Evolutionary conservation across 2,329 filamentous ascomycete genomes (phyloP), one percentile per base, ranked within the genome.

Genomic region (Neoascochyta sp.): DNA sequence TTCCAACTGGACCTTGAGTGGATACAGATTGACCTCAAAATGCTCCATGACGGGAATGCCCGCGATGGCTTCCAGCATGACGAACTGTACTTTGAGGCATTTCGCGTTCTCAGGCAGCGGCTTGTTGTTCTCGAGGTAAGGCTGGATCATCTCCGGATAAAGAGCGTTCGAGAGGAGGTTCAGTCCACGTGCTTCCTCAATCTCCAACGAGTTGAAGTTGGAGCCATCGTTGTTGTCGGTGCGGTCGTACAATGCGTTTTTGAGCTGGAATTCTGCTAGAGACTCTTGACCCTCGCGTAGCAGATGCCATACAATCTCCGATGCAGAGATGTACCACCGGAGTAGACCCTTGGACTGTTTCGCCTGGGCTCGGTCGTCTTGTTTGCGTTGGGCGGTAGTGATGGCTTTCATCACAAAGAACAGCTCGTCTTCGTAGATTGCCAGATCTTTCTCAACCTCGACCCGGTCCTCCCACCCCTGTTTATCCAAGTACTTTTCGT

Each of bases 331-430:
- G 57, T 87, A 92, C 84, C 90, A 95, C 49, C 86, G 82, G 31
- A 98, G 64, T 22, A 95, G 70, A 5, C 88, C 88, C 37, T 78
- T 89, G 34, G 81, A 83, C 42, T 87, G 77, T 5, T 80, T 78
- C 27, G 78, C 71, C 30, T 68, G 62, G 20, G 65, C 64, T 15
- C 61, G 52, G 38, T 94, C 87, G 29, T 83, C 80, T 42, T 80
- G 81, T 57, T 89, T 92, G 37, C 88, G 76, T 63, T 98, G 92
- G 4, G 90, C 93, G 3, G 88, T 93, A 2, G 92, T 98, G 58
- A 98, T 98, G 21, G 92, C 93, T 54, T 98, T 96, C 92, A 98
- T 96, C 71, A 98, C 85, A 67, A 98, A 98, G 73, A 98, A 99
- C 7, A 99, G 67, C 62, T 99, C 93, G 52, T 98, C 92, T 60